Base-by-base conservation (phyloP, 2,329 filamentous ascomycete species). In the Thyridium curvatum region DNA sequence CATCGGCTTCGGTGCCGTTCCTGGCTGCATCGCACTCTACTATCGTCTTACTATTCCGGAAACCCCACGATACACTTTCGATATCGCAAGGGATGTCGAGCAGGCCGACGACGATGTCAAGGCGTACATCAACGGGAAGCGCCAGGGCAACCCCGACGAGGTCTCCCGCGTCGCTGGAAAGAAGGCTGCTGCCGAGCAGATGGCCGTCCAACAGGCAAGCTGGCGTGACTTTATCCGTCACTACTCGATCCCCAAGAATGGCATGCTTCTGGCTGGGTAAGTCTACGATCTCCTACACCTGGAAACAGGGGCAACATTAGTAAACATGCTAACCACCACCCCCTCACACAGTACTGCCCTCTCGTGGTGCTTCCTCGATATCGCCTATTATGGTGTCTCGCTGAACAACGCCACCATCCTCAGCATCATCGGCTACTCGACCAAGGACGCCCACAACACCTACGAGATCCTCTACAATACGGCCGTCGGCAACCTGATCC, bases 21-120 rank as follows among this genome's bases (percentile, higher is more conserved):
- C 86, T 3, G 86, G 83, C 32, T 86, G 80, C 56, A 79, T 90
- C 46, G 86, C 87, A 15, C 76, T 94, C 14, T 93, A 93, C 69
- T 93, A 82, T 64, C 63, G 65, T 34, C 49, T 93, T 4, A 93
- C 86, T 38, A 91, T 94, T 48, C 87, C 87, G 17, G 87, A 94
- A 65, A 91, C 86, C 28, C 86, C 87, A 38, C 84, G 87, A 18
- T 94, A 93, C 65, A 93, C 87, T 18, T 91, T 93, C 51, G 86
- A 93, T 55, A 77, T 93, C 16, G 74, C 79, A 37, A 79, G 78
- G 32, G 85, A 93, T 52, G 72, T 87, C 30, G 76, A 86, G 51
- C 82, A 87, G 66, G 87, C 78, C 32, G 73, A 79, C 38, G 78
- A 77, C 34, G 86, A 93, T 47, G 76, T 83, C 48, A 76, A 80